These are phyloP conservation scores for Venturia asperata DNA, from an alignment of 2,329 filamentous ascomycete genomes.

Conservation along the genomic window DNA sequence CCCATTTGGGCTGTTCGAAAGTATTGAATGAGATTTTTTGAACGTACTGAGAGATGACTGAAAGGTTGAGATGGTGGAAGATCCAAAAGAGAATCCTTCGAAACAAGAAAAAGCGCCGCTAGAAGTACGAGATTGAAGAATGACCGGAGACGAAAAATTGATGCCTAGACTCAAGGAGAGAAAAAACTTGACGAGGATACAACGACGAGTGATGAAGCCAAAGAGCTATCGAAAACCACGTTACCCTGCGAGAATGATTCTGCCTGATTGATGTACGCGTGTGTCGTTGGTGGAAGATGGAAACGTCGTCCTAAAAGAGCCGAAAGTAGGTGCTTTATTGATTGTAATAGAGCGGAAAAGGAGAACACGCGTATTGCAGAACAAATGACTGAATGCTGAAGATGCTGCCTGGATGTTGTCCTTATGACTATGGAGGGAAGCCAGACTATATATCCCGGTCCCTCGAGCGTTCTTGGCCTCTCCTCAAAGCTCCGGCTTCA, in stretches of 20 bases:
- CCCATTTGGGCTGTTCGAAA: conserved; percentile 20
- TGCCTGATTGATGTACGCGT: conserved; percentile 12
- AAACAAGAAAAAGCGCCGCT: not conserved
- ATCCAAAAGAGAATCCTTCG: not conserved
- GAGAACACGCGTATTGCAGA: not conserved
- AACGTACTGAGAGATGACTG: not conserved
- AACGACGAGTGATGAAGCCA: conserved; percentile 1
- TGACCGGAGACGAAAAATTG: conserved; percentile 15
- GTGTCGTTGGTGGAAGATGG: not conserved
- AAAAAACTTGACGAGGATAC: not conserved
- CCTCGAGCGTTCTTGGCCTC: not conserved
- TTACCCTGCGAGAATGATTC: conserved; percentile 16
- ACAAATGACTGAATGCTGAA: conserved; percentile 4
- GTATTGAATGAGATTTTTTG: not conserved
- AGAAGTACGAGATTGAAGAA: conserved; percentile 18
- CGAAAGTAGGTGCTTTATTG: not conserved
- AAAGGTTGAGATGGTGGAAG: not conserved
- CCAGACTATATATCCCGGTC: conserved; percentile 1
- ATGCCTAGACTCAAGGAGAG: conserved; percentile 13
- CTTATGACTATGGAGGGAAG: not conserved
- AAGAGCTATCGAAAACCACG: not conserved
- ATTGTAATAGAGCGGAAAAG: not conserved
- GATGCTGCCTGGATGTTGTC: not conserved
- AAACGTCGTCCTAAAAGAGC: not conserved
- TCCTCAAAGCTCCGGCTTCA: not conserved